Evolutionary conservation across 768 basidiomycete genomes (phyloP), one percentile per base, ranked within the genome.

Genomic region (Collybiopsis confluens): DNA sequence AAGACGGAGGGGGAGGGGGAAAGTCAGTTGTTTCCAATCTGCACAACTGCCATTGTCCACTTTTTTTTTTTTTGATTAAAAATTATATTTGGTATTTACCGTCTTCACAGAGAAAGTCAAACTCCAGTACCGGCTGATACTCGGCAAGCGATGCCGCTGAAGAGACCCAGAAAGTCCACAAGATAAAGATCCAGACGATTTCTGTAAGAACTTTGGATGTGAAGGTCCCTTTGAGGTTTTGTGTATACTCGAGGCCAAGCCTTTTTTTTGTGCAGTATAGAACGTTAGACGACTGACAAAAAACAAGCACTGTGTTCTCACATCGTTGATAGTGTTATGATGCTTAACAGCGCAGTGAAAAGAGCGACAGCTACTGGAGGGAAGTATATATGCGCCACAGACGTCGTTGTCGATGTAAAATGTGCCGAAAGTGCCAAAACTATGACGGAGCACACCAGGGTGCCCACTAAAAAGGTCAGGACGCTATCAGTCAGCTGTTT

Each of bases 381-480:
- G 18, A 55, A 58, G 45, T 56, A 58, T 13, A 18, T 43, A 13
- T n/a, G 27, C 10, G 52, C 37, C 47, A 16, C 46, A 11, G 36
- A 43, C 9, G 28, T 44, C 2, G 57, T 56, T 23, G 52, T 23
- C 23, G 27, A 53, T 18, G 36, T 41, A 16, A 59, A 40, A 30
- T 50, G 59, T 46, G 56, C 56, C 28, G 50, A 54, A 35, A 59
- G 24, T 6, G 59, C 61, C 16, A 62, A 24, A 18, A 69, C 58
- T 45, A 73, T 64, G 41, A 66, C 49, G 13, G 71, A 57, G 54
- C 70, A 65, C 11, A 67, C 30, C 18, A 54, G 37, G 13, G 30
- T 37, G 11, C 30, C 35, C 33, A 48, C 47, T 47, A 30, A n/a
- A 40, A 16, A 16, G n/a, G n/a, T 16, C 5, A 40, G 6, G 18